Evolutionary conservation across 2,329 filamentous ascomycete genomes (phyloP), one percentile per base, ranked within the genome.

Genomic region (Septoria linicola): DNA sequence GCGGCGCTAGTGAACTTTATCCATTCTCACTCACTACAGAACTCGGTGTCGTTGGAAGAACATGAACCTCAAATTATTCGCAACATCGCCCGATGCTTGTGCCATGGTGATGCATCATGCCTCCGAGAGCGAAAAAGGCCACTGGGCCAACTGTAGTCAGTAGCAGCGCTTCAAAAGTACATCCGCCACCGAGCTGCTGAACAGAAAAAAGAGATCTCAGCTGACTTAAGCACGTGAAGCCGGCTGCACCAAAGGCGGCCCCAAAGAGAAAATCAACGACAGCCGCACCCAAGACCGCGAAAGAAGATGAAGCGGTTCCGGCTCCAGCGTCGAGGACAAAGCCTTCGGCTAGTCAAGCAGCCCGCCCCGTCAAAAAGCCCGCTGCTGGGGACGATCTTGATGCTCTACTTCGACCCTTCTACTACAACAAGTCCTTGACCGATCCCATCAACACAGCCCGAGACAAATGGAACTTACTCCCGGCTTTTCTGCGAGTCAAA

Each of bases 401-500:
- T 63, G 80, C 82, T 31, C 73, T 87, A 20, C 76, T 87, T 20
- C 77, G 86, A 64, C 84, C 84, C 0, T 87, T 87, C 66, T 87
- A 88, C 69, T 82, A 83, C 63, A 81, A 78, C 54, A 87, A 87
- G 67, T 76, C 77, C 42, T 69, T 87, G 49, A 85, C 82, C 0
- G 84, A 87, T 65, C 83, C 83, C 2, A 87, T 88, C 63, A 78
- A 85, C 54, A 87, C 84, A 1, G 83, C 82, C 21, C 62, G 87
- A 65, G 93, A 99, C 75, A 99, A 99, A 78, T 96, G 92, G 82
- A 96, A 97, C 69, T 78, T 99, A 35, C 75, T 99, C 21, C 95
- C 93, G 0, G 93, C 93, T n/a, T 99, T 99, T 70, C 76, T 99
- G 53, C 96, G 96, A 72, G 91, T 96, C 64, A 99, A 99, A 73